phyloP scores from a whole-genome alignment of 768 basidiomycete genomes.

The Mycena albidolilacea region DNA sequence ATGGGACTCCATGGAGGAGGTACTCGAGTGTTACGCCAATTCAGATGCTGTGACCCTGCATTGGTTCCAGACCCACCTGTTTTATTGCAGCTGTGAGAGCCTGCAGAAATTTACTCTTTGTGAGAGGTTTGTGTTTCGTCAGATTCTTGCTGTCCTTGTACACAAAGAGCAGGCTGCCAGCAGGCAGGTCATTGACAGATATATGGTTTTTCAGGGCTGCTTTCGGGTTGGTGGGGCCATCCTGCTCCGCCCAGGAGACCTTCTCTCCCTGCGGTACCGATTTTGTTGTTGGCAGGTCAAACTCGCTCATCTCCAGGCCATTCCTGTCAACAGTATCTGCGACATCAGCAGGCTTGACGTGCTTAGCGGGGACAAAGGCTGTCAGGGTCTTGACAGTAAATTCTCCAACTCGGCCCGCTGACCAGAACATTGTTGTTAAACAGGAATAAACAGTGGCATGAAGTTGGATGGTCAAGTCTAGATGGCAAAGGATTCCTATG shows the following conservation, averaged over 20 bases:
- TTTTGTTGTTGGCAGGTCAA: background rate
- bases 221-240: background rate
- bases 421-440: conserved; percentile 43
- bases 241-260: background rate
- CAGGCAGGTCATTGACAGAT: no score
- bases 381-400: background rate
- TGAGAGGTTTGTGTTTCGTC: no score
- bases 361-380: conserved; percentile 40
- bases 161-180: no score
- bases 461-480: background rate
- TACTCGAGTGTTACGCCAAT: no score
- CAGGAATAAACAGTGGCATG: conserved; percentile 36
- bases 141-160: no score
- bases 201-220: background rate
- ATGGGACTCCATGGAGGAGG: no score
- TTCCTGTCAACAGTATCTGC: conserved; percentile 36
- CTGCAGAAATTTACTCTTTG: no score
- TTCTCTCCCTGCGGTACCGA: background rate
- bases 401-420: background rate
- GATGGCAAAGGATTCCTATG: no score
- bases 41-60: no score
- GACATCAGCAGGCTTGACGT: conserved; percentile 44
- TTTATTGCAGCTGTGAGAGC: no score
- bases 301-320: background rate
- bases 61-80: no score